Base-by-base conservation (phyloP, 257 asterid species). In the Salvia splendens region DNA sequence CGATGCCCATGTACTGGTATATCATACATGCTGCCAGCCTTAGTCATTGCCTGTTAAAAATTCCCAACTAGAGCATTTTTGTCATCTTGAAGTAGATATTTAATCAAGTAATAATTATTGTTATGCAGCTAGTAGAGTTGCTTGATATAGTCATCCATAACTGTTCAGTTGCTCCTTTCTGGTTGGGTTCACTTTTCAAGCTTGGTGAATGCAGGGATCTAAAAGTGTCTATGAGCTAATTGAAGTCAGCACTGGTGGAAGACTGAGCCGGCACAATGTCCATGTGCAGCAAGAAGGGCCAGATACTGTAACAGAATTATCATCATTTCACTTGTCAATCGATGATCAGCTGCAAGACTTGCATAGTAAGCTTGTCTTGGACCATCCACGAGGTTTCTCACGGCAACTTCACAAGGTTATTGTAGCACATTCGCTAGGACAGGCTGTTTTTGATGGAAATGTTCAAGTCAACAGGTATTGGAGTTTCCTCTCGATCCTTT, bases 391-490 rank as follows among this genome's bases (percentile, higher is more conserved):
- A 9, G 96, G 96, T 17, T 50, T 83, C 72, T 79, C 95, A 38
- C 80, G 91, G 58, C 99, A 90, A 80, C 85, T 93, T 75, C 97
- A 93, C 77, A 93, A 93, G 80, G 89, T 96, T 70, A 93, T 93
- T 41, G 96, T 89, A n/a, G 96, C 97, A 51, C 97, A 86, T 71
- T 87, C 99, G 5, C 81, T 46, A 4, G 95, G 95, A 47, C 97
- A 93, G 74, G 94, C 90, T 38, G 96, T 90, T 71, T 93, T 93
- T 59, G 94, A 93, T 73, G 99, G 99, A 51, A 93, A 88, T 8
- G 83, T 93, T 69, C 97, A 86, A 84, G 99, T 93, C 64, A 90
- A 88, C 51, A 84, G 99, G 99, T 93, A 86, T 55, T 54, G 6
- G 36, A 15, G 28, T 66, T 73, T 51, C 65, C 8, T 48, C 69